phyloP scores from a whole-genome alignment of 768 basidiomycete species.

The Sistotremastrum niveocremeum region DNA sequence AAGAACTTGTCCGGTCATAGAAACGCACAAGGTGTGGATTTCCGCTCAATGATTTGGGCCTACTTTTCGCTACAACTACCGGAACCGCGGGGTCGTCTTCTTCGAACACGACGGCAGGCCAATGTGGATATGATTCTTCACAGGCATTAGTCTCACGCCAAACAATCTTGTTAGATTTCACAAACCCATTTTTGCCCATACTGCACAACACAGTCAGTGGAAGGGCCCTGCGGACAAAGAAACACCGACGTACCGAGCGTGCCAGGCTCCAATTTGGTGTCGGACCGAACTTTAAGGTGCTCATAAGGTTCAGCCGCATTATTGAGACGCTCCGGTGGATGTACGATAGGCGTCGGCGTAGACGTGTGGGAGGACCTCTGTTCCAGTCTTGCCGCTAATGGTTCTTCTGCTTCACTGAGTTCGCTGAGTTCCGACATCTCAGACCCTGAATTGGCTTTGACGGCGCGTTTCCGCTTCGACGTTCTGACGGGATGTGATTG shows the following conservation, averaged over 20 bases:
- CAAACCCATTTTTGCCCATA: conserved; percentile 75
- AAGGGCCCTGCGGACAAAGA: neutral
- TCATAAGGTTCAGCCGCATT: conserved; percentile 23
- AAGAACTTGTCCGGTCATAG: conserved; percentile 54
- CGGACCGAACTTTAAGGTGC: conserved; percentile 22
- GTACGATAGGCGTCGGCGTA: neutral
- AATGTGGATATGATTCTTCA: conserved; percentile 73
- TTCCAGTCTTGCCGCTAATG: too few relatives aligned
- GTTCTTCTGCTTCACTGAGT: neutral
- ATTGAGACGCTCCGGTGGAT: conserved; percentile 16
- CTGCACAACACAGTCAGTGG: conserved; percentile 21
- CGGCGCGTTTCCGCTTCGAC: conserved; percentile 9
- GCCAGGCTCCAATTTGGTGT: conserved; percentile 21
- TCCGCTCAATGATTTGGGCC: conserved; percentile 21
- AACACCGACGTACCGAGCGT: conserved; percentile 43
- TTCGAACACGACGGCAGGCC: conserved; percentile 70
- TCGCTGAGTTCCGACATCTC: conserved; percentile 6
- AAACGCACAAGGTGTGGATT: conserved; percentile 61
- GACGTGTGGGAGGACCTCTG: conserved; percentile 5
- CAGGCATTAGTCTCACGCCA: neutral
- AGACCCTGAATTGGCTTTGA: conserved; percentile 1
- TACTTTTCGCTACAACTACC: conserved; percentile 11
- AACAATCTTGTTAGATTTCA: neutral
- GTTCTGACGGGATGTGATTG: conserved; percentile 1
- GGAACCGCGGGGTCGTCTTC: conserved; percentile 49